Base-by-base conservation (phyloP, 768 basidiomycete species). In the Gautieria morchelliformis region DNA sequence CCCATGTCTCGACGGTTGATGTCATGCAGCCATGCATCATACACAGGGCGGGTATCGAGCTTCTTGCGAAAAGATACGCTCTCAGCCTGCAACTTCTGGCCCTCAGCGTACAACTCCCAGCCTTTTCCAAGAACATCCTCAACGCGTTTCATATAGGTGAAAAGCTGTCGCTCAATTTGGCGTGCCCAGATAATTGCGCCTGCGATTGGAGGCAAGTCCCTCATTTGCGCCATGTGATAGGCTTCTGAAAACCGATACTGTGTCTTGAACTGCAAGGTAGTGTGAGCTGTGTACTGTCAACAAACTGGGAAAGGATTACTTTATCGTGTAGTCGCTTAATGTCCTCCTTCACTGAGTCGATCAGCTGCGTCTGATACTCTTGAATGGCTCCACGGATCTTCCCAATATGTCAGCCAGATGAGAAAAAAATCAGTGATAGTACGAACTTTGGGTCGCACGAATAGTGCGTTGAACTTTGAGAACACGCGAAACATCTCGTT, bases 401-500 rank as follows among this genome's bases (percentile, higher is more conserved):
- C 15, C n/a, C 14, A 52, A 12, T 19, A 7, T 27, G 42, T 46
- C 20, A 59, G 9, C 42, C 35, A 44, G 15, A 27, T 37, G 33
- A 30, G 14, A 12, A 42, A 3, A n/a, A 33, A 32, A 20, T 22
- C 8, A 11, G 53, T 4, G n/a, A 45, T 20, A 24, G 51, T 41
- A 61, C 74, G 35, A 45, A 93, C 93, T 83, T 97, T 96, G 9
- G 93, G 94, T 59, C 95, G 77, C 37, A 98, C 94, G 67, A 98
- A 96, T 37, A 98, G 72, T 0, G 93, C 90, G 68, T 99, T 98
- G 76, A 97, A 98, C 71, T 95, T 95, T 17, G 92, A 94, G 71
- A 99, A 98, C 46, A 98, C 95, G 52, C 95, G 80, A 73, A 99
- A 98, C 96, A 98, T 99, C 73, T 98, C 96, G 68, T 96, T 95